Evolutionary conservation across 176 grass and related monocot genomes (phyloP).

Genomic region (Puya raimondii): DNA sequence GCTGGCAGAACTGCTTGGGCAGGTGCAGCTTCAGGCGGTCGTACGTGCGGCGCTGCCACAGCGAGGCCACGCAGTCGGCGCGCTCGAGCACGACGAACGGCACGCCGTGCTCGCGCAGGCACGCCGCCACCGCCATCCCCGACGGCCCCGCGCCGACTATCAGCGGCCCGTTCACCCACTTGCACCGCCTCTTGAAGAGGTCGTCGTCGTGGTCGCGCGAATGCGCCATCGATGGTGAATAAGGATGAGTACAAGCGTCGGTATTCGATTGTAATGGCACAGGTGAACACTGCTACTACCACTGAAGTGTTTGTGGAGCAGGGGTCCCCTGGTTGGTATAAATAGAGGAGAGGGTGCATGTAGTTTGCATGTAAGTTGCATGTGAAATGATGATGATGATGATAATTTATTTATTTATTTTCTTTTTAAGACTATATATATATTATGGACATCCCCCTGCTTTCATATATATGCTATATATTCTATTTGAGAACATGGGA

Average conservation of each 20-base stretch:
- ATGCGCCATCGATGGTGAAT: conserved; percentile 5
- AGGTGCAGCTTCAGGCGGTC: conserved; percentile 40
- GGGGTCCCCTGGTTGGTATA: too few relatives aligned
- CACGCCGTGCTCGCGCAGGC: conserved; percentile 24
- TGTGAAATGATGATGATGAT: too few relatives aligned
- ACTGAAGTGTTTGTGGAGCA: too few relatives aligned
- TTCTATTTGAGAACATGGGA: too few relatives aligned
- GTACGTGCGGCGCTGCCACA: conserved; percentile 41
- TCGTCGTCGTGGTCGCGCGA: conserved; percentile 4
- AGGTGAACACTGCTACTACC: neutral
- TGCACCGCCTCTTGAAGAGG: conserved; percentile 25
- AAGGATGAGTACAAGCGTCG: neutral
- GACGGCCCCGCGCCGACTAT: conserved; percentile 35
- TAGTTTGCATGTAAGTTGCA: too few relatives aligned
- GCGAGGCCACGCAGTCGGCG: conserved; percentile 30
- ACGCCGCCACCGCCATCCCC: conserved; percentile 33
- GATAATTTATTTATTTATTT: too few relatives aligned
- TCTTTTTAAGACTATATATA: too few relatives aligned
- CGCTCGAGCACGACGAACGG: conserved; percentile 37
- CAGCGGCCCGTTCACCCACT: conserved; percentile 40
- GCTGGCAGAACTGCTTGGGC: conserved; percentile 44
- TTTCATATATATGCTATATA: too few relatives aligned
- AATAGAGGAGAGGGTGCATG: too few relatives aligned
- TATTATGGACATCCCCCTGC: too few relatives aligned
- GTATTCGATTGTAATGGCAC: neutral